A percentile compares a stretch with the other conserved stretches of the same genome.
Conservation (phyloP, 2,329 filamentous ascomycete species). For the Fusarium chuoi region DNA sequence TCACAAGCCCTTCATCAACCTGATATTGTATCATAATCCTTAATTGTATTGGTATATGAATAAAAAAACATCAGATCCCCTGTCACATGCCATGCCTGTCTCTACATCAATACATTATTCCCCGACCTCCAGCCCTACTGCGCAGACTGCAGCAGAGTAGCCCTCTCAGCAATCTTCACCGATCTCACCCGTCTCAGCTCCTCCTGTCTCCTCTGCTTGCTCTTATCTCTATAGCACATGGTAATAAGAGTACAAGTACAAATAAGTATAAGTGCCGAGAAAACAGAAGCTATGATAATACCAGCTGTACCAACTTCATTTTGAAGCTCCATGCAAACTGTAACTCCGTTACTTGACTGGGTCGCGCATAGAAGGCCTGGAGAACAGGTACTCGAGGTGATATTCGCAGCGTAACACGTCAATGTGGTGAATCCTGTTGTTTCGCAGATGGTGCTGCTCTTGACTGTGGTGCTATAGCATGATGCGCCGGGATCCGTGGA, state of each 20-base stretch:
- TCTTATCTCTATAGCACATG: not conserved
- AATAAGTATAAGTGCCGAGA: not conserved
- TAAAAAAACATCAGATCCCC: no score
- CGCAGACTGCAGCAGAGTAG: not conserved
- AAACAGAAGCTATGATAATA: not conserved
- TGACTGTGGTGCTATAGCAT: not conserved
- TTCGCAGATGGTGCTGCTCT: not conserved
- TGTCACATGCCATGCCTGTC: no score
- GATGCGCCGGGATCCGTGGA: not conserved
- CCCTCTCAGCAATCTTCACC: not conserved
- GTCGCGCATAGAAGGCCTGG: not conserved
- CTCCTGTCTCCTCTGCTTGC: not conserved
- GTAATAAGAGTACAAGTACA: not conserved
- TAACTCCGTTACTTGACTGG: not conserved
- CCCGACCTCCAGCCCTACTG: not conserved
- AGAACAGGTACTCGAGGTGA: not conserved
- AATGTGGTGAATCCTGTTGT: not conserved
- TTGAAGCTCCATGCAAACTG: not conserved
- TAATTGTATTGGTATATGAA: fast-evolving
- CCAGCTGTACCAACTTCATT: not conserved
- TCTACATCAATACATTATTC: fast-evolving
- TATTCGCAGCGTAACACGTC: not conserved
- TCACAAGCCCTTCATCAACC: fast-evolving
- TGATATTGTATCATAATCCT: fast-evolving
- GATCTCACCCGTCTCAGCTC: not conserved